phyloP scores from a whole-genome alignment of 2,329 filamentous ascomycete genomes.

The Aspergillus candidus region DNA sequence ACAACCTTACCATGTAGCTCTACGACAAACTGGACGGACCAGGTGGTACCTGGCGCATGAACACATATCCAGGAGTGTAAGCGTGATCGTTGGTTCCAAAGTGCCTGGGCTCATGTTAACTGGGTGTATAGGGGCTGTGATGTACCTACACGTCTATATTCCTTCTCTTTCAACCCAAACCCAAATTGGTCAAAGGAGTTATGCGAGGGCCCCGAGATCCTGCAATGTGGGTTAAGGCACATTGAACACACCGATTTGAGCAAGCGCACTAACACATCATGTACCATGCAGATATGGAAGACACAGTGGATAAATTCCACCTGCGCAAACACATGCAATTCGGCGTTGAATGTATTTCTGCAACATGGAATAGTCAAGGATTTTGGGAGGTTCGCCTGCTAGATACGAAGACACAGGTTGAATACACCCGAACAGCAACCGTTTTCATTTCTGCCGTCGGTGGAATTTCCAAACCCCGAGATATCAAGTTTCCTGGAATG shows the following conservation, averaged over 20 bases:
- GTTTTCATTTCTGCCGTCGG: slow-evolving; percentile 22
- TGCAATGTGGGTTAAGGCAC: too few species aligned
- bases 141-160: slow-evolving; percentile 14
- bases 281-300: slow-evolving; percentile 12
- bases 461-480: slow-evolving; percentile 21
- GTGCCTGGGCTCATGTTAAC: too few species aligned
- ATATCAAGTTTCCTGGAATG: slow-evolving; percentile 21
- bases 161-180: slow-evolving; percentile 15
- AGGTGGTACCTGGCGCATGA: slow-evolving; percentile 28
- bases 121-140: too few species aligned
- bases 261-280: too few species aligned
- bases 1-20: too few species aligned
- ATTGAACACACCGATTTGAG: too few species aligned
- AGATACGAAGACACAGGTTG: slow-evolving; percentile 5
- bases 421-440: slow-evolving; percentile 6
- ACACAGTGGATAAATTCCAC: slow-evolving; percentile 9
- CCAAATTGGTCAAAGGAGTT: slow-evolving; percentile 16
- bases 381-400: slow-evolving; percentile 7
- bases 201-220: slow-evolving; percentile 11
- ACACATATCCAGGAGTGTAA: slow-evolving; percentile 30
- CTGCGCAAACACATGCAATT: slow-evolving; percentile 12
- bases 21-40: slow-evolving; percentile 28
- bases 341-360: slow-evolving; percentile 8
- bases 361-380: slow-evolving; percentile 4
- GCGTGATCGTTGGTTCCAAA: too few species aligned